Evolutionary conservation across 169 alveolate genomes (phyloP).

Genomic region (Plasmodium vivax): DNA sequence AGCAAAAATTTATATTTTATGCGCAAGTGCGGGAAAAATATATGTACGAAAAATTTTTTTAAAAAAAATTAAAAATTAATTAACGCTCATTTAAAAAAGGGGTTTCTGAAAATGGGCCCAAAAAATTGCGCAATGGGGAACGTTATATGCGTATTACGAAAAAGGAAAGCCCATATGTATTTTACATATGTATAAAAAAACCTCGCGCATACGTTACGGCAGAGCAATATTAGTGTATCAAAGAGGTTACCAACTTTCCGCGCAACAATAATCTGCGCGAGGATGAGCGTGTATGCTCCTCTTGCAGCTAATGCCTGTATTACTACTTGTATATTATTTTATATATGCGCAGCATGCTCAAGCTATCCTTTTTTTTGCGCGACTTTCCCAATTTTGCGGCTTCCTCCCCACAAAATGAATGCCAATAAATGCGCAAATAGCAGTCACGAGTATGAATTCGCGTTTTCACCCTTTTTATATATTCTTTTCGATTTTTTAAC

Average conservation of each 20-base stretch:
- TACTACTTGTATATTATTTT: background rate
- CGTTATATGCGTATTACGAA: background rate
- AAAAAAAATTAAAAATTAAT: background rate
- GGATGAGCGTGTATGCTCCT: background rate
- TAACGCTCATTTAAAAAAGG: background rate
- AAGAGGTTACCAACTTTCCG: constrained; percentile 43
- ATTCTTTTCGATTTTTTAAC: background rate
- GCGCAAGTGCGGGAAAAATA: background rate
- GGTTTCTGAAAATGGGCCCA: background rate
- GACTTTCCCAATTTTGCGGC: background rate
- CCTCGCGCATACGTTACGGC: background rate
- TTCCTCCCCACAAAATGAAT: background rate
- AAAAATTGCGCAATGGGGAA: background rate
- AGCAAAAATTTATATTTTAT: background rate
- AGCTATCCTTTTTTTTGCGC: background rate
- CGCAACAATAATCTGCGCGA: background rate
- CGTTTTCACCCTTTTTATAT: background rate
- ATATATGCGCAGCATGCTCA: background rate
- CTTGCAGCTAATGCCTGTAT: background rate
- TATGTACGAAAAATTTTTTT: background rate
- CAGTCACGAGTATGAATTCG: background rate
- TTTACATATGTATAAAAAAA: background rate
- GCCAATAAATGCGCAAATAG: background rate
- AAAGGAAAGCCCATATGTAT: background rate
- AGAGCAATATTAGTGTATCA: constrained; percentile 40